phyloP scores from a whole-genome alignment of 805 yeast species.

The Wickerhamomyces hampshirensis region DNA sequence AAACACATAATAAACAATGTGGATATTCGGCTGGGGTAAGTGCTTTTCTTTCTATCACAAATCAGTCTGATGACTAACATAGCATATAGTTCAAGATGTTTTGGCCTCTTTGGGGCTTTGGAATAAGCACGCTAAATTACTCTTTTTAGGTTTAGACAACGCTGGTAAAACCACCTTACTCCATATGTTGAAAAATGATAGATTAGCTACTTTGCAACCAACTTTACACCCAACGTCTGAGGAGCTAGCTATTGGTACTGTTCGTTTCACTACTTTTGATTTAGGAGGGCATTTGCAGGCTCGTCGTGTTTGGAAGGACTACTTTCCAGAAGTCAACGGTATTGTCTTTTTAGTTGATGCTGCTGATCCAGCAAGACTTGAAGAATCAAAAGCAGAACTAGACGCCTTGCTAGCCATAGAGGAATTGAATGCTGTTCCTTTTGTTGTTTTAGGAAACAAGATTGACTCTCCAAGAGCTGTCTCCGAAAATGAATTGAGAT shows the following conservation, averaged over 20 bases:
- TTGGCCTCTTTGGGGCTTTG: conserved; percentile 75
- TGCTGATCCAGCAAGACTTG: conserved; percentile 93
- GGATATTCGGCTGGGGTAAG: conserved; percentile 44
- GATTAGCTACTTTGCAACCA: conserved; percentile 96
- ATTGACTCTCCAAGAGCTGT: conserved; percentile 94
- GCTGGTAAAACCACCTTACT: conserved; percentile 94
- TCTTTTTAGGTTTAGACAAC: conserved; percentile 94
- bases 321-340: conserved; percentile 98
- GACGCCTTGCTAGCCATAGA: conserved; percentile 91
- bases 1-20: conserved; percentile 26
- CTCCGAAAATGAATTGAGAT: conserved; percentile 88
- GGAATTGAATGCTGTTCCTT: conserved; percentile 86
- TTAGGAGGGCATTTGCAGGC: conserved; percentile 99
- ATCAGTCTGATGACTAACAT: conserved; percentile 1
- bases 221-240: conserved; percentile 98
- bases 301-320: conserved; percentile 98
- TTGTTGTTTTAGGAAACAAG: conserved; percentile 92
- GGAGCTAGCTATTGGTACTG: conserved; percentile 94
- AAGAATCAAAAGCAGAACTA: conserved; percentile 91
- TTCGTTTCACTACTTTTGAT: conserved; percentile 96
- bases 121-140: conserved; percentile 94
- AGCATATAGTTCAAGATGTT: conserved; percentile 39
- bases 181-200: conserved; percentile 88
- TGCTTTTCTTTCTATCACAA: conserved; percentile 3
- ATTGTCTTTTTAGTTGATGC: conserved; percentile 95